These are phyloP conservation scores for Cyclotella sp. DNA, from an alignment of 108 stramenopile genomes.

Conservation along the genomic window DNA sequence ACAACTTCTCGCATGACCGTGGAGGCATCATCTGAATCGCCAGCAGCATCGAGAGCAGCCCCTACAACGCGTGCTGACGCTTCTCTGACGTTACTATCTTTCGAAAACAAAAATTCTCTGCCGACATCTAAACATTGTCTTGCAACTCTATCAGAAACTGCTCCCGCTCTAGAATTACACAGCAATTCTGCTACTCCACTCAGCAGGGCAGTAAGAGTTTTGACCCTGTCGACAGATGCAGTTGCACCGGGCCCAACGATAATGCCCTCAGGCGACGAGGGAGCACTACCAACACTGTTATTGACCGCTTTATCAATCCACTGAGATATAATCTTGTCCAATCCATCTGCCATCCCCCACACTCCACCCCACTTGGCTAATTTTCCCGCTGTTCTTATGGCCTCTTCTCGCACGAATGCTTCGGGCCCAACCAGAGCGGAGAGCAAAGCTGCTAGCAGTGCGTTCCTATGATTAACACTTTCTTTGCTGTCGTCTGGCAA, in stretches of 20 bases:
- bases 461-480: conserved; percentile 29
- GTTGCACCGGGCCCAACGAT: conserved; percentile 39
- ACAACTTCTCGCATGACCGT: conserved; percentile 52
- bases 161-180: conserved; percentile 24
- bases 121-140: conserved; percentile 40
- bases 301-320: conserved; percentile 30
- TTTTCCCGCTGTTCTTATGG: conserved; percentile 42
- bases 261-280: conserved; percentile 34
- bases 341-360: conserved; percentile 37
- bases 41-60: conserved; percentile 40
- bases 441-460: conserved; percentile 39
- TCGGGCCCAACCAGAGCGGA: conserved; percentile 28
- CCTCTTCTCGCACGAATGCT: conserved; percentile 31
- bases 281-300: background rate
- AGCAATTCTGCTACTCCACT: conserved; percentile 37
- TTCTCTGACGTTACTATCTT: conserved; percentile 36
- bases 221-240: conserved; percentile 17
- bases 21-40: conserved; percentile 49
- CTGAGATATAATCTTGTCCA: conserved; percentile 39
- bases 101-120: conserved; percentile 42
- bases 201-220: conserved; percentile 31
- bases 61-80: conserved; percentile 50
- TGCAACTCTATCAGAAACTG: conserved; percentile 45
- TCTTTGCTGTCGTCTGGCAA: conserved; percentile 42
- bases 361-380: conserved; percentile 53